phyloP scores from a whole-genome alignment of 1,139 yeast species.

The Suhomyces bolitotheri region DNA sequence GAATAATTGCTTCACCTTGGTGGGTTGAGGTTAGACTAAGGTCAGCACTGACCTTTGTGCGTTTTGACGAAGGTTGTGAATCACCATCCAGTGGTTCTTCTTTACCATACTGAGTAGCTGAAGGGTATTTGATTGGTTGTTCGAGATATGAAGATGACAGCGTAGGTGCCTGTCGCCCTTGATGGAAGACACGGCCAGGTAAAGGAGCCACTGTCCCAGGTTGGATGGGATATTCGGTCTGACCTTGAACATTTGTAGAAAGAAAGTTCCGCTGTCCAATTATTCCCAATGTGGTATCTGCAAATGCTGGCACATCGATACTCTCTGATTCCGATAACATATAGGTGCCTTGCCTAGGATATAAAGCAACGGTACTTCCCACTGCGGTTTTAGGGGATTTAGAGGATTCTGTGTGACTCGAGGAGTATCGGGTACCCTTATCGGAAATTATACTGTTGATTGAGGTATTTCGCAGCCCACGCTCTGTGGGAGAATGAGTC shows the following conservation, averaged over 20 bases:
- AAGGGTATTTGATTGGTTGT: no score
- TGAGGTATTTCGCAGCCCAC: slow-evolving; percentile 2
- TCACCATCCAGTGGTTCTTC: no score
- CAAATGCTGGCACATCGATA: neutral
- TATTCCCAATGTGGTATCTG: neutral
- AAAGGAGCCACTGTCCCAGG: no score
- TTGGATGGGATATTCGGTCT: neutral
- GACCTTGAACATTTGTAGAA: neutral
- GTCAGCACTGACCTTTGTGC: no score
- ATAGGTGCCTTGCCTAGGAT: neutral
- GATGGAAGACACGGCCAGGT: no score
- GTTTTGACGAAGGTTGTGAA: no score
- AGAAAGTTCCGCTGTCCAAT: neutral
- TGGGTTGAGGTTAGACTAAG: no score
- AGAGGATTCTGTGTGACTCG: neutral
- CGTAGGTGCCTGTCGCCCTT: no score
- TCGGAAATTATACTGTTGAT: slow-evolving; percentile 1
- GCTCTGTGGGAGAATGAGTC: neutral
- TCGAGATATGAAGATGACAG: no score
- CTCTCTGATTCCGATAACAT: neutral
- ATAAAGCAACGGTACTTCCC: neutral
- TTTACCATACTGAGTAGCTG: no score
- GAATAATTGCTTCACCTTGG: no score
- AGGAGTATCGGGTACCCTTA: neutral
- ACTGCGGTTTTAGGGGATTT: neutral